Conservation (phyloP, 257 asterid genomes). For the Forsythia viridissima region DNA sequence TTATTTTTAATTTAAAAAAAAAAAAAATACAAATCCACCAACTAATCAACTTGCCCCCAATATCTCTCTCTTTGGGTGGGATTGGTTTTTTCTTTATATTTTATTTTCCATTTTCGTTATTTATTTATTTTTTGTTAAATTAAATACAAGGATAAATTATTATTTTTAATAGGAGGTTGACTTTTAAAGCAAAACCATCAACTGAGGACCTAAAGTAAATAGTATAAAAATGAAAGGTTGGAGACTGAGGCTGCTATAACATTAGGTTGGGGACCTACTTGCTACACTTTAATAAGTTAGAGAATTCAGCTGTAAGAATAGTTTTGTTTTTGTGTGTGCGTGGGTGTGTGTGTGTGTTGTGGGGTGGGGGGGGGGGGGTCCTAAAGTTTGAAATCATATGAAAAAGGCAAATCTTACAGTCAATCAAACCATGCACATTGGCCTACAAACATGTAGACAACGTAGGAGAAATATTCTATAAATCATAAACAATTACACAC, state of each 20-base stretch:
- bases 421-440: conserved; percentile 14
- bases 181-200: too few relatives aligned
- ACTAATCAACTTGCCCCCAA: too few relatives aligned
- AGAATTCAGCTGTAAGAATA: neutral
- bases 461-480: conserved; percentile 3
- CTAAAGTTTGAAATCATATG: neutral
- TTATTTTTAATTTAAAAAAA: too few relatives aligned
- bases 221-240: neutral
- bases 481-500: conserved; percentile 18
- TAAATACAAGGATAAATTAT: too few relatives aligned
- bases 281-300: neutral
- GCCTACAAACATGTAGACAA: conserved; percentile 24
- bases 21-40: too few relatives aligned
- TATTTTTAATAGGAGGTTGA: too few relatives aligned
- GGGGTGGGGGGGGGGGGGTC: neutral
- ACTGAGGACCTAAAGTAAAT: too few relatives aligned
- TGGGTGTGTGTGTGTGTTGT: neutral
- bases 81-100: too few relatives aligned
- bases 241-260: neutral
- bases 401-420: neutral
- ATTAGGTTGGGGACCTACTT: neutral
- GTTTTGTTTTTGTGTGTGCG: too few relatives aligned
- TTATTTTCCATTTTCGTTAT: too few relatives aligned
- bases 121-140: too few relatives aligned
- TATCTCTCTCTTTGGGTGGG: too few relatives aligned